Evolutionary conservation across 495 filamentous ascomycete species (phyloP).

Genomic region (Tuber brumale): DNA sequence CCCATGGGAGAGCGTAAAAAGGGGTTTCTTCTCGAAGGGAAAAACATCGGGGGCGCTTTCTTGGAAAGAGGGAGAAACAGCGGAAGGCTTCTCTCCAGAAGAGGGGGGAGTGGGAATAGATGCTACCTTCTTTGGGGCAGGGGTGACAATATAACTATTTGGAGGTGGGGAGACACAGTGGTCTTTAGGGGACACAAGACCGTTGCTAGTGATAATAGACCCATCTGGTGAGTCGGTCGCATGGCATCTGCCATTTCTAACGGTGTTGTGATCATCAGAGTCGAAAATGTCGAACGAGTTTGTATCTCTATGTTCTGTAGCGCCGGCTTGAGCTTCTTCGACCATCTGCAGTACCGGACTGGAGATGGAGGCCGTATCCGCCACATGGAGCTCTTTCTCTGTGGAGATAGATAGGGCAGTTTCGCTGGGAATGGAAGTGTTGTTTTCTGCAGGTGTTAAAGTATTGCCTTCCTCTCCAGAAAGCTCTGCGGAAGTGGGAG

Average conservation of each 20-base stretch:
- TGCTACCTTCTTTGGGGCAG: background rate
- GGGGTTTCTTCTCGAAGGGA: background rate
- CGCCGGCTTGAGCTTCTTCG: background rate
- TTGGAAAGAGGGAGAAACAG: background rate
- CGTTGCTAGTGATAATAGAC: background rate
- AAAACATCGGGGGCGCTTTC: background rate
- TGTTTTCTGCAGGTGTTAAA: background rate
- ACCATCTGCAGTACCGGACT: background rate
- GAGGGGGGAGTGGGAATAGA: background rate
- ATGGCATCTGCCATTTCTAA: background rate
- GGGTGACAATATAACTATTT: background rate
- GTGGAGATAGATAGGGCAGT: background rate
- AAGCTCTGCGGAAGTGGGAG: background rate
- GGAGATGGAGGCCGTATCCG: background rate
- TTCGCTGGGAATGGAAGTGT: background rate
- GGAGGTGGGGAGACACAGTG: background rate
- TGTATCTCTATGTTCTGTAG: background rate
- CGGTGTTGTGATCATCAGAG: background rate
- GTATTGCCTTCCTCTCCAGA: background rate
- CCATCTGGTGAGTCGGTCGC: background rate
- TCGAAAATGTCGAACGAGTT: background rate
- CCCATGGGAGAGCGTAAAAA: background rate
- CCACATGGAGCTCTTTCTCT: background rate
- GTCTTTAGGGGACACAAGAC: background rate
- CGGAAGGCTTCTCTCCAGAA: background rate